A percentile compares a stretch with the other conserved stretches of the same genome.
Evolutionary conservation across 164 flowering plant species (phyloP).

Genomic region (Aristolochia californica): DNA sequence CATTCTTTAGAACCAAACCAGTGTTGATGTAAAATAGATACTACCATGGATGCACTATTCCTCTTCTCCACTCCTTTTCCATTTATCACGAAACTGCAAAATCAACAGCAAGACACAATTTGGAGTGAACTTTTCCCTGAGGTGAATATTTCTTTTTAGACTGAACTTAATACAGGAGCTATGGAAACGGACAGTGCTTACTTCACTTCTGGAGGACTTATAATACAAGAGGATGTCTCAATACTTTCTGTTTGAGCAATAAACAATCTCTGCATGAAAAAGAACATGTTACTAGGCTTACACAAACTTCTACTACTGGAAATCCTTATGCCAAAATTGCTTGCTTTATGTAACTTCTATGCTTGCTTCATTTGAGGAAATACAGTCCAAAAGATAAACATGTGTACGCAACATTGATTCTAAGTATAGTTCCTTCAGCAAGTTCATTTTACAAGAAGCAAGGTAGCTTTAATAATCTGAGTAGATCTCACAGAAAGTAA

Average conservation of each 20-base stretch:
- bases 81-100: constrained; percentile 70
- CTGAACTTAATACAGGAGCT: background rate
- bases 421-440: background rate
- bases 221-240: constrained; percentile 74
- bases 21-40: constrained; percentile 1
- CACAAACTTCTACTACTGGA: background rate
- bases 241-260: constrained; percentile 56
- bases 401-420: background rate
- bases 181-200: constrained; percentile 42
- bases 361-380: background rate
- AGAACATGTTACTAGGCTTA: background rate
- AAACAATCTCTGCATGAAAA: constrained; percentile 52
- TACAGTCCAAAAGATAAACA: background rate
- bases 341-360: background rate
- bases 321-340: background rate
- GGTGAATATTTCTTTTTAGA: too few relatives aligned
- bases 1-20: background rate
- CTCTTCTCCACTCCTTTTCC: constrained; percentile 68
- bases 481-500: too few relatives aligned
- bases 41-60: constrained; percentile 43
- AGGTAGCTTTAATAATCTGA: too few relatives aligned
- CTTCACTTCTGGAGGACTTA: constrained; percentile 72
- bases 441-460: too few relatives aligned
- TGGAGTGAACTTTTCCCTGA: background rate
- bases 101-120: constrained; percentile 3